A percentile compares a stretch with the other conserved stretches of the same genome.
phyloP scores from a whole-genome alignment of 768 basidiomycete genomes.

The Russula vinacea region DNA sequence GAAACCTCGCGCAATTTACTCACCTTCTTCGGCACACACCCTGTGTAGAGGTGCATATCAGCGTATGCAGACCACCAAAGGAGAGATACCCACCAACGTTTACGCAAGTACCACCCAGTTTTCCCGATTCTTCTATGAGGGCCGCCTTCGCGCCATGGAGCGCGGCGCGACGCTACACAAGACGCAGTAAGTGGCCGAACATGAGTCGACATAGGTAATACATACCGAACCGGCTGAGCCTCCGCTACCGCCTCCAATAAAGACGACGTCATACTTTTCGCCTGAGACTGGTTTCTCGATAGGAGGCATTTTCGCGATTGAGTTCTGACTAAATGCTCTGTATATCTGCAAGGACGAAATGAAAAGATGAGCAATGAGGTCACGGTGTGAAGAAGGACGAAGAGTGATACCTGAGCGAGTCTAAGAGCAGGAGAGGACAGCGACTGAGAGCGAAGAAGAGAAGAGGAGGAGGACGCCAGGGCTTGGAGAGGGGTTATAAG shows the following conservation, averaged over 20 bases:
- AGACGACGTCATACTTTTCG: slow-evolving; percentile 78
- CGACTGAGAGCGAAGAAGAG: slow-evolving; percentile 8
- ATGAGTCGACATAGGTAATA: slow-evolving; percentile 14
- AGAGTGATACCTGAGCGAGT: slow-evolving; percentile 17
- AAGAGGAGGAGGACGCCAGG: slow-evolving; percentile 13
- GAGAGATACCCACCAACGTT: slow-evolving; percentile 74
- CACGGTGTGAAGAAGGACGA: not conserved
- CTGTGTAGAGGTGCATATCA: slow-evolving; percentile 33
- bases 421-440: slow-evolving; percentile 15
- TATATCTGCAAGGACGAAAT: slow-evolving; percentile 40
- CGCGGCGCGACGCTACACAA: slow-evolving; percentile 77
- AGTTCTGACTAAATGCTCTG: slow-evolving; percentile 43
- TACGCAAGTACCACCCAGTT: slow-evolving; percentile 93
- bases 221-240: slow-evolving; percentile 84
- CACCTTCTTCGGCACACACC: slow-evolving; percentile 97
- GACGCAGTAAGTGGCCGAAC: slow-evolving; percentile 10
- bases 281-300: slow-evolving; percentile 54
- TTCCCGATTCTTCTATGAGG: slow-evolving; percentile 69
- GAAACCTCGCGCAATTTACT: slow-evolving; percentile 18
- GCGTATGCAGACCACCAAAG: not conserved
- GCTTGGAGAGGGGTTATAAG: slow-evolving; percentile 3
- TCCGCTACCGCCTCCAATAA: slow-evolving; percentile 92
- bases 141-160: slow-evolving; percentile 92
- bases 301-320: slow-evolving; percentile 63
- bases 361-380: not conserved